A percentile compares a stretch with the other conserved stretches of the same genome.
Conservation (phyloP, 1,284 basidiomycete species). For the Pseudomicrostroma phylloplanum region DNA sequence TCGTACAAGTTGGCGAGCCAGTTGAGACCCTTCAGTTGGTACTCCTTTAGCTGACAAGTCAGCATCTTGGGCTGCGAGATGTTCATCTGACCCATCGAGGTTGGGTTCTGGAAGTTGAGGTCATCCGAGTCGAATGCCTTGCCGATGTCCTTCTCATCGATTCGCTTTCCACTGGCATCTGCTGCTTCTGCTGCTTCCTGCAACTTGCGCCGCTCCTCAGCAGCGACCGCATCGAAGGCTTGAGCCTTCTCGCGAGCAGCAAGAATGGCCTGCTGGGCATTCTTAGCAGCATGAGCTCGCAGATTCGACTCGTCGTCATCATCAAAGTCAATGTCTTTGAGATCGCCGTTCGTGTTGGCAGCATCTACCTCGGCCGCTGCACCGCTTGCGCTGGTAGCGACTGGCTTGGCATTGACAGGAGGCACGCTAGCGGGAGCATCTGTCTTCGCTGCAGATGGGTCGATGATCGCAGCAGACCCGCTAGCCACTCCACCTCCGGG, state of each 20-base stretch:
- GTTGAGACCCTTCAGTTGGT: constrained; percentile 95
- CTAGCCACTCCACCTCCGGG: too few species aligned
- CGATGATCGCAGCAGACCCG: constrained; percentile 25
- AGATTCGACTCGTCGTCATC: constrained; percentile 89
- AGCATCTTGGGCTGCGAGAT: constrained; percentile 91
- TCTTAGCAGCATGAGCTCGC: constrained; percentile 76
- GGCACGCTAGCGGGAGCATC: constrained; percentile 41
- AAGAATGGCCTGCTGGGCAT: constrained; percentile 82
- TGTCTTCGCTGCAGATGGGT: constrained; percentile 16
- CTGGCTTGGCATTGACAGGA: constrained; percentile 58
- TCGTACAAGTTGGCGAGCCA: constrained; percentile 98
- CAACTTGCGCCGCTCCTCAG: constrained; percentile 60
- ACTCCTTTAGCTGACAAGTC: constrained; percentile 94
- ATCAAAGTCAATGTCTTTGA: constrained; percentile 86
- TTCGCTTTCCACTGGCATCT: constrained; percentile 24
- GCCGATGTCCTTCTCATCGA: constrained; percentile 39
- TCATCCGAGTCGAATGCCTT: constrained; percentile 64
- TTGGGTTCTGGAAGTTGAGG: constrained; percentile 98
- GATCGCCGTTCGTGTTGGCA: constrained; percentile 34
- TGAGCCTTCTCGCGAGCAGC: constrained; percentile 73
- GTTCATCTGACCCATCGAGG: constrained; percentile 73
- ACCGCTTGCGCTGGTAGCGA: constrained; percentile 34
- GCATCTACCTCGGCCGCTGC: constrained; percentile 20
- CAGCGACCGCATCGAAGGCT: constrained; percentile 76
- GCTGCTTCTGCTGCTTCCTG: constrained; percentile 58